Evolutionary conservation across 139 green algal species (phyloP).

Genomic region (Tetraselmis chui): DNA sequence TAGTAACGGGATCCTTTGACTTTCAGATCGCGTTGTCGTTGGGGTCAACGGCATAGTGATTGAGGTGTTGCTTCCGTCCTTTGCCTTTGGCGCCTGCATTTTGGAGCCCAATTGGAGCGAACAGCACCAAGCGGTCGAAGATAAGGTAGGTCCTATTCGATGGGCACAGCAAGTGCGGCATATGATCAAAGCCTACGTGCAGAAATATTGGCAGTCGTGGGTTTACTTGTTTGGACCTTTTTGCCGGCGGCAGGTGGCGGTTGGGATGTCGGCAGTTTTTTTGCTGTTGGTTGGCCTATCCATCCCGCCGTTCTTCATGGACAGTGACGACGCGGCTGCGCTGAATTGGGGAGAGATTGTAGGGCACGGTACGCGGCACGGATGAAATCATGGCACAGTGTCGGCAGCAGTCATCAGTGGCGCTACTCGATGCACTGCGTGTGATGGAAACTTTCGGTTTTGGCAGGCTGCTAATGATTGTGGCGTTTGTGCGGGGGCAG

Average conservation of each 20-base stretch:
- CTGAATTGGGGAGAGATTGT: background rate
- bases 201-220: no score
- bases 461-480: no score
- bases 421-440: no score
- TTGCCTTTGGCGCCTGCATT: background rate
- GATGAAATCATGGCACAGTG: no score
- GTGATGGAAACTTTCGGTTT: no score
- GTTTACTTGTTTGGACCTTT: no score
- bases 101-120: background rate
- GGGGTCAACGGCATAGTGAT: background rate
- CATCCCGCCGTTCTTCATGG: background rate
- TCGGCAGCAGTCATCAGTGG: no score
- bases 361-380: background rate
- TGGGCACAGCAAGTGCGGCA: no score
- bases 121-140: background rate
- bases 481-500: no score
- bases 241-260: background rate
- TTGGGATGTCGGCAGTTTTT: background rate
- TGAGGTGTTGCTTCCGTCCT: background rate
- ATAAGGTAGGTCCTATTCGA: background rate
- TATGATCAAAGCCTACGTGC: no score
- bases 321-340: background rate
- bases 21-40: background rate
- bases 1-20: no score
- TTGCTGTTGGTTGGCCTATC: background rate